phyloP scores from a whole-genome alignment of 768 basidiomycete species.

The Tulasnella sp. region DNA sequence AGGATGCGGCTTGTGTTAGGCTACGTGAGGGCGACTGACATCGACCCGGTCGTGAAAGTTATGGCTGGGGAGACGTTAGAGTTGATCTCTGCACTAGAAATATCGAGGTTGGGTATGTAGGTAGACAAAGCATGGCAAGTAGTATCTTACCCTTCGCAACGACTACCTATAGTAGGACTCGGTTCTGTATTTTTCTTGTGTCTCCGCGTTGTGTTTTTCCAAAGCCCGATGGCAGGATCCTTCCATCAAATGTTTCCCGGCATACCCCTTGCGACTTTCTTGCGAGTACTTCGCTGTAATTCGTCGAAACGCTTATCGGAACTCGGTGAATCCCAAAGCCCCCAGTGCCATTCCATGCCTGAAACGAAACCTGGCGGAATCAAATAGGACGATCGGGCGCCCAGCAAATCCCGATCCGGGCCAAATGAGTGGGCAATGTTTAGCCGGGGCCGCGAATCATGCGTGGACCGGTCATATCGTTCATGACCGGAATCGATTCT shows the following conservation, averaged over 20 bases:
- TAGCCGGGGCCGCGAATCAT: not conserved
- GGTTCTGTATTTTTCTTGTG: not conserved
- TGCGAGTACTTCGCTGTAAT: not conserved
- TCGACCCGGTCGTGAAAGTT: slow-evolving; percentile 54
- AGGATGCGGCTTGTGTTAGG: slow-evolving; percentile 49
- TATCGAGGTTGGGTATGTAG: not conserved
- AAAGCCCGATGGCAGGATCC: not conserved
- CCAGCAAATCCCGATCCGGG: not conserved
- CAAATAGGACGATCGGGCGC: not conserved
- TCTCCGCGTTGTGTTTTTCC: not conserved
- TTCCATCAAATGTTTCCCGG: not conserved
- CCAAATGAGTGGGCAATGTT: not conserved
- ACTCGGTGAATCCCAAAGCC: too few relatives aligned
- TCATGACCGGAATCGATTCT: not conserved
- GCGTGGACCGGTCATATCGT: not conserved
- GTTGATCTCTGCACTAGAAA: slow-evolving; percentile 14
- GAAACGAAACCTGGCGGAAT: not conserved
- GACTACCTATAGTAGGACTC: too few relatives aligned
- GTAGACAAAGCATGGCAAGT: not conserved
- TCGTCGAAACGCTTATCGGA: not conserved
- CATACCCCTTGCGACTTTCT: not conserved
- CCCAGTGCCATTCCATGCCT: not conserved
- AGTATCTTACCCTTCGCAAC: too few relatives aligned
- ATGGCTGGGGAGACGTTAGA: slow-evolving; percentile 67
- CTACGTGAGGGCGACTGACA: slow-evolving; percentile 61